Conservation (phyloP, 2,329 filamentous ascomycete species). For the Talaromyces amestolkiae region DNA sequence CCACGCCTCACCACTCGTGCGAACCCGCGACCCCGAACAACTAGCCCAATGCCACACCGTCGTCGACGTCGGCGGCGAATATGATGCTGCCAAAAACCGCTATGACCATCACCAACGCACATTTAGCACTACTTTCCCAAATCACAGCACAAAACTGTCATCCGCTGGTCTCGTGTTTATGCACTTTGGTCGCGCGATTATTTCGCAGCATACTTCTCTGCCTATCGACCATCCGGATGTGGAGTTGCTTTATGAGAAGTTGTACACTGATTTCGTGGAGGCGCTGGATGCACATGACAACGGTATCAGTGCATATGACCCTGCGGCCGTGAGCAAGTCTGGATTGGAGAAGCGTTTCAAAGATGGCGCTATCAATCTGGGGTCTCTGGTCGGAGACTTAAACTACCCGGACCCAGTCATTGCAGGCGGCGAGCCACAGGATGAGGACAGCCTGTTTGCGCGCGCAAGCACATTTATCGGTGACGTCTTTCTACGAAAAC, state of each 20-base stretch:
- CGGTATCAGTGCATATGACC: conserved; percentile 80
- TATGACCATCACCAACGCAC: conserved; percentile 98
- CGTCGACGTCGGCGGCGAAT: conserved; percentile 95
- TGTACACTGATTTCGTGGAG: conserved; percentile 93
- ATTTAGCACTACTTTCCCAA: conserved; percentile 82
- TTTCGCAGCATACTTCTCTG: conserved; percentile 64
- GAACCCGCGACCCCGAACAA: conserved; percentile 77
- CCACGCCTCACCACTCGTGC: conserved; percentile 68
- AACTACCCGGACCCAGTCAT: conserved; percentile 62
- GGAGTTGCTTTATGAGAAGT: conserved; percentile 74
- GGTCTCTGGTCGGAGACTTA: conserved; percentile 74
- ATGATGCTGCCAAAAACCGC: conserved; percentile 71
- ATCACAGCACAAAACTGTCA: conserved; percentile 80
- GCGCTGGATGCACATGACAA: conserved; percentile 98
- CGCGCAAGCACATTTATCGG: conserved; percentile 80
- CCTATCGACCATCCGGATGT: conserved; percentile 65
- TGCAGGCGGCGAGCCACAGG: conserved; percentile 57
- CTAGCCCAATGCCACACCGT: conserved; percentile 87
- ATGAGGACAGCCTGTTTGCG: conserved; percentile 78
- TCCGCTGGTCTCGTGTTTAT: conserved; percentile 92
- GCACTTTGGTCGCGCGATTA: conserved; percentile 86
- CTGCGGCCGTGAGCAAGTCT: conserved; percentile 64
- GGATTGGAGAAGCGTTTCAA: conserved; percentile 80
- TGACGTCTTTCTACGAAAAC: conserved; percentile 77
- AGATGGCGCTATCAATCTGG: conserved; percentile 77